Percentiles rank a stretch among this genome's conserved stretches.
Conservation (phyloP, 805 yeast genomes). For the Yarrowia phangngaensis region DNA sequence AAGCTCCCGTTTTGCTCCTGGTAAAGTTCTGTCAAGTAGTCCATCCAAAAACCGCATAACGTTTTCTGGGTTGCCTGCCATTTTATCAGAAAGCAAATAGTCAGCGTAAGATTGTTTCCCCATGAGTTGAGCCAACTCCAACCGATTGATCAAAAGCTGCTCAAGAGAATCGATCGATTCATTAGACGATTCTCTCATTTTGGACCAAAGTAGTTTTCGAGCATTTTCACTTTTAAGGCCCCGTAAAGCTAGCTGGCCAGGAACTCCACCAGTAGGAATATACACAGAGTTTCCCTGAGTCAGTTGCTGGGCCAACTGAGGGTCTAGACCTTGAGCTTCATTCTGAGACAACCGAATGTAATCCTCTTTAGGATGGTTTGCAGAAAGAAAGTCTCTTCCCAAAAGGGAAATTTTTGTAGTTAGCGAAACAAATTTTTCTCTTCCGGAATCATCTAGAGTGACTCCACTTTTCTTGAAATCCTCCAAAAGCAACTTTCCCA, state of each 20-base stretch:
- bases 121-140: conserved; percentile 65
- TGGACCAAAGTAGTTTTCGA: conserved; percentile 69
- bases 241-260: conserved; percentile 63
- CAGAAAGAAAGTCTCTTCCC: conserved; percentile 70
- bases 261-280: conserved; percentile 58
- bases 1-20: conserved; percentile 59
- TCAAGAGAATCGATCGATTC: conserved; percentile 60
- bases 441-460: conserved; percentile 60
- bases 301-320: conserved; percentile 34
- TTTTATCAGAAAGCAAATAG: conserved; percentile 81
- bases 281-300: conserved; percentile 28
- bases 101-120: conserved; percentile 68
- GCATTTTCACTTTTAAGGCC: conserved; percentile 53
- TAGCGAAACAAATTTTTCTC: conserved; percentile 66
- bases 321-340: conserved; percentile 39
- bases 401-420: conserved; percentile 75
- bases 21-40: conserved; percentile 50
- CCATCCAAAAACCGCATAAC: conserved; percentile 66
- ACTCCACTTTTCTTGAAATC: conserved; percentile 92
- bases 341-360: conserved; percentile 31
- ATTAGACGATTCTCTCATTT: conserved; percentile 60
- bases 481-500: conserved; percentile 70
- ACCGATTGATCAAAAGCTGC: conserved; percentile 59
- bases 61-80: conserved; percentile 78
- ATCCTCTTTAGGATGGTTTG: conserved; percentile 40